phyloP scores from a whole-genome alignment of 139 green algal genomes.

The Pleodorina starrii region DNA sequence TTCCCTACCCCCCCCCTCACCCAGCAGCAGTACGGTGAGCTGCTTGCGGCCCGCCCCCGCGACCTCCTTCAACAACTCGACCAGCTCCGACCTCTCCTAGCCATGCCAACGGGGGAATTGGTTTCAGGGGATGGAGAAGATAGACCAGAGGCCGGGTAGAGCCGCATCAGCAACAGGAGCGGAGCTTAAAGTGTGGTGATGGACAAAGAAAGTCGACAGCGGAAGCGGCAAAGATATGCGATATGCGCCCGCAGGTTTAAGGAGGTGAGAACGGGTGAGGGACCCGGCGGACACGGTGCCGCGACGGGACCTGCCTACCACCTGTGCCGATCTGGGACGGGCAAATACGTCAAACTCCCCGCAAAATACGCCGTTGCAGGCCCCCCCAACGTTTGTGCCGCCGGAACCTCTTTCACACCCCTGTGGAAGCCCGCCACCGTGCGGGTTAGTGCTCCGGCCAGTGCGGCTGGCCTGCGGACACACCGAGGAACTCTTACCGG shows the following conservation, averaged over 20 bases:
- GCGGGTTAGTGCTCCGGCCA: neutral
- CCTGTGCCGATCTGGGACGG: neutral
- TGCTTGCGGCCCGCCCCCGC: slow-evolving; percentile 53
- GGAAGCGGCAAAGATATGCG: neutral
- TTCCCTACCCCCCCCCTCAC: neutral
- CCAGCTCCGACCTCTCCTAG: slow-evolving; percentile 55
- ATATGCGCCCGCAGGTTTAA: neutral
- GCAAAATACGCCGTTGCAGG: neutral
- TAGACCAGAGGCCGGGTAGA: neutral
- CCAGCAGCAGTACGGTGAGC: slow-evolving; percentile 71
- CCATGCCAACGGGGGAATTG: neutral
- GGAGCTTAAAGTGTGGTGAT: neutral
- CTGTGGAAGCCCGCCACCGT: neutral
- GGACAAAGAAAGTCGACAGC: neutral
- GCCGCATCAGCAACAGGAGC: neutral
- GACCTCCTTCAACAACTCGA: slow-evolving; percentile 55
- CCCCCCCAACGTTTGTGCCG: neutral
- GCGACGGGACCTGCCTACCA: too few relatives aligned
- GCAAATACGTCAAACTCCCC: neutral
- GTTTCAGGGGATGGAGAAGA: neutral
- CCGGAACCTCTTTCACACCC: neutral
- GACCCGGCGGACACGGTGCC: too few relatives aligned
- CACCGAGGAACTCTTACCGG: slow-evolving; percentile 44
- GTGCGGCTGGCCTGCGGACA: neutral
- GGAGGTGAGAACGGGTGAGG: too few relatives aligned